These are phyloP conservation scores for Botrytis hyacinthi DNA, from an alignment of 2,329 filamentous ascomycete species.

Conservation along the genomic window DNA sequence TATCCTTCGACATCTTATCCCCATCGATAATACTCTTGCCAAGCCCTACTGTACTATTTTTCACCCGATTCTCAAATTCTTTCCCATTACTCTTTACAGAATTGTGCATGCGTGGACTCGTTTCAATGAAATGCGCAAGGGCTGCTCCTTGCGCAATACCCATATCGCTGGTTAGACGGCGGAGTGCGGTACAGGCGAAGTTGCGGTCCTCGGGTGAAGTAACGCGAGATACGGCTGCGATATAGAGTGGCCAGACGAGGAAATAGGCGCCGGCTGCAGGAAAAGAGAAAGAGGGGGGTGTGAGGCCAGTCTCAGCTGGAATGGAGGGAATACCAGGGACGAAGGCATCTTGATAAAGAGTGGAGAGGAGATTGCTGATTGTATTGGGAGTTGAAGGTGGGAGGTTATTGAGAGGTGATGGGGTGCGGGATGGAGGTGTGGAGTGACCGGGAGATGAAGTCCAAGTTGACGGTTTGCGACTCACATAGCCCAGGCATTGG, in stretches of 20 bases:
- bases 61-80: background rate
- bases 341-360: background rate
- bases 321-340: background rate
- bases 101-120: background rate
- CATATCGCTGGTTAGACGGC: background rate
- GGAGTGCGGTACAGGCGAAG: background rate
- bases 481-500: background rate
- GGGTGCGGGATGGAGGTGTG: background rate
- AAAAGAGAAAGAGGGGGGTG: background rate
- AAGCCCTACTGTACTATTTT: conserved; percentile 16
- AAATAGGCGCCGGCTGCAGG: background rate
- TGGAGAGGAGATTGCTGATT: background rate
- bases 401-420: background rate
- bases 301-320: background rate
- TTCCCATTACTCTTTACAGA: conserved; percentile 14
- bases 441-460: background rate
- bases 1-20: background rate
- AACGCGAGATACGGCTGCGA: background rate
- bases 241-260: background rate
- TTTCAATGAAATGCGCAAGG: background rate
- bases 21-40: background rate
- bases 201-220: background rate
- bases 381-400: background rate
- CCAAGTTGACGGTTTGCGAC: background rate
- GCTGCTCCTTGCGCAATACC: background rate